Conservation (phyloP, 2,329 filamentous ascomycete genomes). For the Nigrospora oryzae region DNA sequence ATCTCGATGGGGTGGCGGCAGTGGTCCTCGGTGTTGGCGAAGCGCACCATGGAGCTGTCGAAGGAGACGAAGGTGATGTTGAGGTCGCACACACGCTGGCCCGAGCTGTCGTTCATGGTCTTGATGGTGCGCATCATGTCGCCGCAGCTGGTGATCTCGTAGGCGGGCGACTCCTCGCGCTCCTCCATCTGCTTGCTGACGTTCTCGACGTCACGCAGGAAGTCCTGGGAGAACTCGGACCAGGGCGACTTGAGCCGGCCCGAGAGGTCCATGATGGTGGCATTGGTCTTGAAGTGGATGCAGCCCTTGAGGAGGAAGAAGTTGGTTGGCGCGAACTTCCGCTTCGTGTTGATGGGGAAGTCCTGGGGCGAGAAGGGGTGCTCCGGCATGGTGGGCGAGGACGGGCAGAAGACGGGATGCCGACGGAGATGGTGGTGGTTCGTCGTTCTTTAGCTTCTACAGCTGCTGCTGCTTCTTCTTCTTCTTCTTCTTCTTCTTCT, state of each 20-base stretch:
- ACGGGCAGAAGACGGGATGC: background rate
- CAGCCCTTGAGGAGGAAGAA: constrained; percentile 20
- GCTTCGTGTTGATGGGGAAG: constrained; percentile 21
- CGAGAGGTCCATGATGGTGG: constrained; percentile 18
- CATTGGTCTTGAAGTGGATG: constrained; percentile 23
- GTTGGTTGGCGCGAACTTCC: constrained; percentile 13
- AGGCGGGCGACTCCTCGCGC: constrained; percentile 9
- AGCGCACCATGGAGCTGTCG: constrained; percentile 17
- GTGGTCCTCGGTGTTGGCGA: constrained; percentile 18
- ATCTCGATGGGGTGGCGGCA: constrained; percentile 21
- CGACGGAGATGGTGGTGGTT: background rate
- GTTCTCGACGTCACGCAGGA: constrained; percentile 15
- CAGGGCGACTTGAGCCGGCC: constrained; percentile 9
- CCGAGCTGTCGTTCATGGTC: constrained; percentile 16
- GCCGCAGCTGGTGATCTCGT: constrained; percentile 19
- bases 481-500: background rate
- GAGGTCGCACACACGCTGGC: constrained; percentile 19
- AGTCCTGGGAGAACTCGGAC: constrained; percentile 19
- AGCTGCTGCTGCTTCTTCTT: no score
- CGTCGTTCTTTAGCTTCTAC: background rate
- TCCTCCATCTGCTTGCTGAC: constrained; percentile 10
- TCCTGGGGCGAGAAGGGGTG: constrained; percentile 22
- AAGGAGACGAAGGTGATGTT: constrained; percentile 27
- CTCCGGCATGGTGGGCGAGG: background rate
- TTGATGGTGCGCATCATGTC: constrained; percentile 27